phyloP scores from a whole-genome alignment of 2,329 filamentous ascomycete species.

The Tolypocladium capitatum region DNA sequence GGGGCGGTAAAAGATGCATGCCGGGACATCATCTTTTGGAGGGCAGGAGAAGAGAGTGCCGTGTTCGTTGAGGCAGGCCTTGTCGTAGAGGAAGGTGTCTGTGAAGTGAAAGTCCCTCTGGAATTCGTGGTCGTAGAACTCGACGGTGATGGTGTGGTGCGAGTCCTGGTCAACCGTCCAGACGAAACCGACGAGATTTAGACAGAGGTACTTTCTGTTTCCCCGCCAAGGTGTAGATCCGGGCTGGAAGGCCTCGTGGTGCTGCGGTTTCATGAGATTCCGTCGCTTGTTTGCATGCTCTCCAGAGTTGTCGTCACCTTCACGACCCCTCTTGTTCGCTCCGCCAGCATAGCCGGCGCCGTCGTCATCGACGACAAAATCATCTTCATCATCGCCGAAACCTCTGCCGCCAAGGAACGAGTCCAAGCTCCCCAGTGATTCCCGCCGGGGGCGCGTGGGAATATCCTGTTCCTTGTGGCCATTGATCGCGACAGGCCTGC shows the following conservation, averaged over 20 bases:
- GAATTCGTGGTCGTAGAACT: conserved; percentile 90
- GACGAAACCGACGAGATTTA: conserved; percentile 87
- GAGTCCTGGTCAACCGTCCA: conserved; percentile 96
- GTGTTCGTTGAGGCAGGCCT: conserved; percentile 78
- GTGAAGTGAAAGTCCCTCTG: conserved; percentile 96
- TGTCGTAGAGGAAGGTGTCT: conserved; percentile 90
- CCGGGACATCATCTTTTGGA: conserved; percentile 50
- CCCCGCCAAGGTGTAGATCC: conserved; percentile 94
- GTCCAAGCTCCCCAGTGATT: conserved; percentile 66
- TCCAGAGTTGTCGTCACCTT: conserved; percentile 36
- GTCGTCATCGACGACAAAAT: conserved; percentile 91
- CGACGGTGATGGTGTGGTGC: conserved; percentile 85
- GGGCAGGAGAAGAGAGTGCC: conserved; percentile 78
- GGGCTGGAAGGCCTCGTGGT: conserved; percentile 81
- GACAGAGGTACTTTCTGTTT: conserved; percentile 81
- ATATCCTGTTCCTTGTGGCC: conserved; percentile 35
- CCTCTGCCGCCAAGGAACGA: conserved; percentile 58
- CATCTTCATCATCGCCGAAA: conserved; percentile 47
- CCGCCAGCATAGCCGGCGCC: conserved; percentile 73
- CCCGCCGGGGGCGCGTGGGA: conserved; percentile 39
- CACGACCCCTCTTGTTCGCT: conserved; percentile 35
- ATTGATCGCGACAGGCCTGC: conserved; percentile 37
- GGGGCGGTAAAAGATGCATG: conserved; percentile 87
- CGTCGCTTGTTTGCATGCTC: conserved; percentile 35
- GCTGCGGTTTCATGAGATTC: conserved; percentile 43